These are phyloP conservation scores for Coemansia sp. DNA, from an alignment of 192 early-diverging fungal genomes.

Conservation along the genomic window DNA sequence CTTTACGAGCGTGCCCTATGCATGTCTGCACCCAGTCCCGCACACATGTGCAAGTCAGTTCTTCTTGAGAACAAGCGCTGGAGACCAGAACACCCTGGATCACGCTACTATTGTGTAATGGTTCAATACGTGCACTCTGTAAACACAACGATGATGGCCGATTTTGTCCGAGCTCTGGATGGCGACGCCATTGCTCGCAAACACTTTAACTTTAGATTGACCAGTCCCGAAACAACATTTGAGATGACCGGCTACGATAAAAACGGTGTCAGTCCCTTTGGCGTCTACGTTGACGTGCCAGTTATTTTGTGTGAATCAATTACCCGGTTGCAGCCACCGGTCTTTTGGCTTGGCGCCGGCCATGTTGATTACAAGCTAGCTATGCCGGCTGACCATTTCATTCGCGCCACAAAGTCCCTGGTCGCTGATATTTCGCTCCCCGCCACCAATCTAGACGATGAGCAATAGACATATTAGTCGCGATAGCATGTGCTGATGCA, in stretches of 20 bases:
- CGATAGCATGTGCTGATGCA: too few relatives aligned
- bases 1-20: constrained; percentile 66
- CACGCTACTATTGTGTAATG: constrained; percentile 64
- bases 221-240: constrained; percentile 55
- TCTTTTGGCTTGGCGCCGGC: constrained; percentile 77
- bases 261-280: constrained; percentile 70
- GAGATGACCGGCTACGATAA: constrained; percentile 72
- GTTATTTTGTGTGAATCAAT: constrained; percentile 67
- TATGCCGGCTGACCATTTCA: constrained; percentile 59
- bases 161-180: constrained; percentile 58
- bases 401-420: constrained; percentile 31
- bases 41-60: constrained; percentile 86
- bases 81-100: constrained; percentile 48
- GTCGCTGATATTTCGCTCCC: constrained; percentile 28
- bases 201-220: constrained; percentile 75
- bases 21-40: constrained; percentile 63
- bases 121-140: constrained; percentile 62
- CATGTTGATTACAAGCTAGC: constrained; percentile 85
- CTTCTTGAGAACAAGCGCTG: constrained; percentile 87
- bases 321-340: constrained; percentile 56
- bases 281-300: constrained; percentile 55
- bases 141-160: constrained; percentile 60
- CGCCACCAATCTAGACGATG: too few relatives aligned
- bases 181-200: constrained; percentile 59
- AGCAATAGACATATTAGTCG: constrained; percentile 6